Percentiles rank a stretch among this genome's conserved stretches.
Evolutionary conservation across 805 yeast species (phyloP).

Genomic region (Sungouiella thailandica): DNA sequence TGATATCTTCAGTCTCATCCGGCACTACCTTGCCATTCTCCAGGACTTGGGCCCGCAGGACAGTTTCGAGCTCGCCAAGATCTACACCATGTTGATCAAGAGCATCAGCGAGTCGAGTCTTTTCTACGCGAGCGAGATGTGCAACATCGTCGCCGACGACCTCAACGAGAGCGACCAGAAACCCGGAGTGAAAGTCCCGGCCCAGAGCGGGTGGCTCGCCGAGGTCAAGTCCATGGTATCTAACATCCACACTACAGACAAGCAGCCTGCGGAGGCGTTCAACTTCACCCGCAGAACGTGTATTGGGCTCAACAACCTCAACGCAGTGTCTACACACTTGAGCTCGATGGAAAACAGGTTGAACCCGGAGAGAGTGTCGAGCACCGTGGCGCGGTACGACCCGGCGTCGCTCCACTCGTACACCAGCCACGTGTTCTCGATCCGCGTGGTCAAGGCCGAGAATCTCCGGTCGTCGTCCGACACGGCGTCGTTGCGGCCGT

Average conservation of each 20-base stretch:
- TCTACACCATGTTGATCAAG: constrained; percentile 57
- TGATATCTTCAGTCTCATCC: constrained; percentile 62
- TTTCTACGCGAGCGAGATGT: constrained; percentile 40
- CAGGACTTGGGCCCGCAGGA: constrained; percentile 62
- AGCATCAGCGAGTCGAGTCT: constrained; percentile 59
- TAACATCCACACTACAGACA: constrained; percentile 31
- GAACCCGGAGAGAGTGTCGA: constrained; percentile 54
- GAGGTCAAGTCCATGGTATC: constrained; percentile 50
- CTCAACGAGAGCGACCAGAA: constrained; percentile 27
- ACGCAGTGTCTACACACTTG: constrained; percentile 44
- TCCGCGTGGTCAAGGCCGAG: constrained; percentile 61
- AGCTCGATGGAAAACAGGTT: constrained; percentile 50
- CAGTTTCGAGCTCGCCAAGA: constrained; percentile 54
- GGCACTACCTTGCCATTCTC: constrained; percentile 54
- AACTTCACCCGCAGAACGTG: constrained; percentile 60
- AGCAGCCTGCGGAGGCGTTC: constrained; percentile 44
- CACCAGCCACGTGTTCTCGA: constrained; percentile 54
- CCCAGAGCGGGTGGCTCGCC: constrained; percentile 37
- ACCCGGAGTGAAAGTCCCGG: not conserved
- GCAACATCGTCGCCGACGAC: constrained; percentile 38
- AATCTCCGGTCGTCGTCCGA: constrained; percentile 35
- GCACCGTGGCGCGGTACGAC: constrained; percentile 31
- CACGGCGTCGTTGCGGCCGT: constrained; percentile 46
- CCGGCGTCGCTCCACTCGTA: constrained; percentile 25
- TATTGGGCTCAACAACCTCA: constrained; percentile 68